These are phyloP conservation scores for Ganoderma leucocontextum DNA, from an alignment of 1,284 basidiomycete species.

Conservation along the genomic window DNA sequence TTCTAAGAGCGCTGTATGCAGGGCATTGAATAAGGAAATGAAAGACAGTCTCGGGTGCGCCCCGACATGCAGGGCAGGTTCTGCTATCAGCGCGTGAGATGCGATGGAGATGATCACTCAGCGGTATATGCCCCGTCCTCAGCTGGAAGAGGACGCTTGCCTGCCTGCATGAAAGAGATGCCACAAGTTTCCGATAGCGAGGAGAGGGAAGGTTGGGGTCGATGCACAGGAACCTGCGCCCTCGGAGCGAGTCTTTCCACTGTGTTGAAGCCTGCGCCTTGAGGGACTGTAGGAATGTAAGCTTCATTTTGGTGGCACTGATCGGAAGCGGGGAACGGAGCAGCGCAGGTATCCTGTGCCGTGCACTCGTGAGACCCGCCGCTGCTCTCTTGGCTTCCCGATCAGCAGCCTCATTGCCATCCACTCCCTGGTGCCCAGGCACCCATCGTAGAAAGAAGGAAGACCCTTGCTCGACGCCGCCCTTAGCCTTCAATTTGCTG, in stretches of 20 bases:
- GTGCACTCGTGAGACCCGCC: too few relatives aligned
- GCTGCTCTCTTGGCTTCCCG: too few relatives aligned
- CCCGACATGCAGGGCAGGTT: constrained; percentile 29
- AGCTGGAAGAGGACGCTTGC: constrained; percentile 41
- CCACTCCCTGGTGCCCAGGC: constrained; percentile 14
- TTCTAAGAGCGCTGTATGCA: background rate
- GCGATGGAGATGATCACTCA: constrained; percentile 38
- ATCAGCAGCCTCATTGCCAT: constrained; percentile 34
- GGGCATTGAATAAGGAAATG: constrained; percentile 41
- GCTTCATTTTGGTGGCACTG: constrained; percentile 4
- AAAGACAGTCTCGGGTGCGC: constrained; percentile 31
- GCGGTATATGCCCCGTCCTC: constrained; percentile 39
- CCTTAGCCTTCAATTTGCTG: too few relatives aligned
- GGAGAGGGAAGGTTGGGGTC: constrained; percentile 27
- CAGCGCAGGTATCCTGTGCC: constrained; percentile 20
- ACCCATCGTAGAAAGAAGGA: background rate
- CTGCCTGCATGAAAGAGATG: constrained; percentile 21
- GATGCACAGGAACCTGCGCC: background rate
- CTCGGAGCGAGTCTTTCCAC: constrained; percentile 12
- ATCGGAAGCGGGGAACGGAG: constrained; percentile 27
- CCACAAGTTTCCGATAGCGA: constrained; percentile 9
- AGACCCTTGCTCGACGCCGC: too few relatives aligned
- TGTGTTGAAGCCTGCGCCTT: background rate
- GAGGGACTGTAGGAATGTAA: background rate
- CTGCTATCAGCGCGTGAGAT: constrained; percentile 29